Conservation (phyloP, 371 early-diverging fungal species). For the Mucor irregularis region DNA sequence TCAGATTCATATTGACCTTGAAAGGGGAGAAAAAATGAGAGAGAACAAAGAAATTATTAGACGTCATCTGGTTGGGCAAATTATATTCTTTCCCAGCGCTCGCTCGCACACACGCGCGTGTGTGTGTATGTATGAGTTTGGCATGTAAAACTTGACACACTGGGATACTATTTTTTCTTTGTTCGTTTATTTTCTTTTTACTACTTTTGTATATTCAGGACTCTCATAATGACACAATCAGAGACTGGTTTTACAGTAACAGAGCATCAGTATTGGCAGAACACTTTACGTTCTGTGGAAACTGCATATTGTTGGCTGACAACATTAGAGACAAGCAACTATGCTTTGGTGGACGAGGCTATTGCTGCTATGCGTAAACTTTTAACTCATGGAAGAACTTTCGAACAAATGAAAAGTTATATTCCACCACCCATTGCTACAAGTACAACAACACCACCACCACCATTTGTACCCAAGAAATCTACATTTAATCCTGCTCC, state of each 20-base stretch:
- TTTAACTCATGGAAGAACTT: background rate
- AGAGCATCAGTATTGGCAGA: background rate
- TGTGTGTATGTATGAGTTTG: too few relatives aligned
- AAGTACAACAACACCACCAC: background rate
- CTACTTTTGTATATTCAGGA: too few relatives aligned
- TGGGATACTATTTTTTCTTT: too few relatives aligned
- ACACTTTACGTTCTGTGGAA: background rate
- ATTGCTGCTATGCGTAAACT: slow-evolving; percentile 1
- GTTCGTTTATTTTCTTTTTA: too few relatives aligned
- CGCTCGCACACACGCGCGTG: too few relatives aligned
- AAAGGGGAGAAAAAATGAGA: too few relatives aligned
- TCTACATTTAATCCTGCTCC: background rate
- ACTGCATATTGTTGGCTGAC: background rate
- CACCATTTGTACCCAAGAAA: background rate
- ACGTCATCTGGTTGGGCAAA: too few relatives aligned
- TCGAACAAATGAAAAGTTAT: background rate
- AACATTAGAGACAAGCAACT: slow-evolving; percentile 23
- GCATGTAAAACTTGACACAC: too few relatives aligned
- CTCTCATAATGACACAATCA: background rate
- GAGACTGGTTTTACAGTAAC: background rate
- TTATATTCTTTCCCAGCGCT: too few relatives aligned
- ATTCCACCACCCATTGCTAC: background rate
- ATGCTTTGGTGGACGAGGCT: slow-evolving; percentile 10
- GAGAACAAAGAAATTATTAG: too few relatives aligned
- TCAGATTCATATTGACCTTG: too few relatives aligned